These are phyloP conservation scores for Geranium brycei DNA, from an alignment of 345 rosid species.

Conservation along the genomic window DNA sequence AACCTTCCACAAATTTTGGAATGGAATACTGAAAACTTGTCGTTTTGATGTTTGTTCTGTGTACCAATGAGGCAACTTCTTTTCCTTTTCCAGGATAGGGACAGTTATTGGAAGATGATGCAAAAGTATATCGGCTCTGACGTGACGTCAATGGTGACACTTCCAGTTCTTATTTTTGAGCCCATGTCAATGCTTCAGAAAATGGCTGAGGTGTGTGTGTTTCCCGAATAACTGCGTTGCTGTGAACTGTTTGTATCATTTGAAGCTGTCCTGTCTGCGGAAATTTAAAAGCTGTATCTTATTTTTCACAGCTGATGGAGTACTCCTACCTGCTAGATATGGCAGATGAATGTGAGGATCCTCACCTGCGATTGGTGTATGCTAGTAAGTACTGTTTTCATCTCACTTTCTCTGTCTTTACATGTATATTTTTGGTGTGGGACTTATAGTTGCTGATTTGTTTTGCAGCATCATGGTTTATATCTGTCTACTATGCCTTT, in stretches of 20 bases:
- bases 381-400: constrained; percentile 35
- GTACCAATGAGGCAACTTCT: background rate
- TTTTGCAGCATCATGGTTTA: constrained; percentile 73
- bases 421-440: background rate
- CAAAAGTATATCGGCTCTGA: constrained; percentile 81
- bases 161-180: constrained; percentile 83
- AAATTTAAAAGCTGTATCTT: background rate
- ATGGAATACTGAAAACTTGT: background rate
- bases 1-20: background rate
- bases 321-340: constrained; percentile 66
- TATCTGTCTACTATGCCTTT: constrained; percentile 72
- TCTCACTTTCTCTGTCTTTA: background rate
- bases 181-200: constrained; percentile 94
- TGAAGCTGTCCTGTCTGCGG: background rate
- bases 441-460: constrained; percentile 8
- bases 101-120: constrained; percentile 92
- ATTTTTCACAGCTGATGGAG: constrained; percentile 59
- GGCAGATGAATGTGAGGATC: constrained; percentile 91
- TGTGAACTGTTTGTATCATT: background rate
- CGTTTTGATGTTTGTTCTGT: background rate
- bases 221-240: background rate
- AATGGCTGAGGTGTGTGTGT: constrained; percentile 70
- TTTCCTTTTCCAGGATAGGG: constrained; percentile 46
- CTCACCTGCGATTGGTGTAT: constrained; percentile 70
- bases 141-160: constrained; percentile 88